Percentiles rank a stretch among this genome's conserved stretches.
phyloP scores from a whole-genome alignment of 371 early-diverging fungal genomes.

The Mucor sp. region DNA sequence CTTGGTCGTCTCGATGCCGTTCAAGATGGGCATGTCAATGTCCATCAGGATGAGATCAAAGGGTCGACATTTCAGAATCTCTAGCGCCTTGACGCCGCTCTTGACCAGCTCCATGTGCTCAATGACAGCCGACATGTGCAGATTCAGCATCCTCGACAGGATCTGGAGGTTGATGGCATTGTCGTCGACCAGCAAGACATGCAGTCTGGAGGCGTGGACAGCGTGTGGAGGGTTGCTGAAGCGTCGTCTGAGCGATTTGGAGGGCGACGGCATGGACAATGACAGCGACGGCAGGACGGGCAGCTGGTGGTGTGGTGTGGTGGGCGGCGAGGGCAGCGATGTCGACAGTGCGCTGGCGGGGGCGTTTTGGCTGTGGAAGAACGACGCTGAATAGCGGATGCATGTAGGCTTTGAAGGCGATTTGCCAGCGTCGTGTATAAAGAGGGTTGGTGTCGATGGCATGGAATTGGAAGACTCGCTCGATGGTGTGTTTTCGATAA shows the following conservation, averaged over 20 bases:
- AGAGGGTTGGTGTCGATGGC: constrained; percentile 16
- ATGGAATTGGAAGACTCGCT: background rate
- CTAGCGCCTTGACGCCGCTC: constrained; percentile 50
- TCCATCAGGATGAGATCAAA: constrained; percentile 66
- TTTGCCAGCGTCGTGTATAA: constrained; percentile 19
- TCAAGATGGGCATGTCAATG: constrained; percentile 67
- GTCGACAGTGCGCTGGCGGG: constrained; percentile 2
- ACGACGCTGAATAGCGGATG: constrained; percentile 21
- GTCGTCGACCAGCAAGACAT: constrained; percentile 59
- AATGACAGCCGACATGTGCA: constrained; percentile 52
- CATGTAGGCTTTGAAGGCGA: constrained; percentile 15
- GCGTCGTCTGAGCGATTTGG: constrained; percentile 8
- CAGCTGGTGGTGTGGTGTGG: background rate
- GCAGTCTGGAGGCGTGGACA: constrained; percentile 4
- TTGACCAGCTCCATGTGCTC: constrained; percentile 46
- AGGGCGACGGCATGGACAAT: constrained; percentile 9
- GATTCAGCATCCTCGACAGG: constrained; percentile 51
- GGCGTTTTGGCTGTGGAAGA: constrained; percentile 5
- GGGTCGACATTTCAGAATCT: constrained; percentile 38
- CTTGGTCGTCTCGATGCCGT: constrained; percentile 58
- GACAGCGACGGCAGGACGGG: constrained; percentile 8
- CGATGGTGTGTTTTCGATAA: background rate
- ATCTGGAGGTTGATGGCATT: constrained; percentile 62
- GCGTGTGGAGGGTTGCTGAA: constrained; percentile 19
- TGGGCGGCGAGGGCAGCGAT: constrained; percentile 26